phyloP scores from a whole-genome alignment of 139 green algal species.

The Ulvella scutata region DNA sequence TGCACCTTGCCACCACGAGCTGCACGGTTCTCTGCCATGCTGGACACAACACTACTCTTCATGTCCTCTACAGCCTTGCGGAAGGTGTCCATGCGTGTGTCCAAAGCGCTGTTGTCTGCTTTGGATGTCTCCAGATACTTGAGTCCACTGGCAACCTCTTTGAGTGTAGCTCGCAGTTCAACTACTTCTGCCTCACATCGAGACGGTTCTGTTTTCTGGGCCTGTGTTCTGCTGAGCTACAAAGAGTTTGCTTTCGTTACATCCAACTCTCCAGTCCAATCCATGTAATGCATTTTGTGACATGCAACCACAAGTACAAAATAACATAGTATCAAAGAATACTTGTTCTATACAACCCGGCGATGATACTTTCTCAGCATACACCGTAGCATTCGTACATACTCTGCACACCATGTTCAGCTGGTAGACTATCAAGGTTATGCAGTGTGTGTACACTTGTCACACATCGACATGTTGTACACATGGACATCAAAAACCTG shows the following conservation, averaged over 20 bases:
- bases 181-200: neutral
- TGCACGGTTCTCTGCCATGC: neutral
- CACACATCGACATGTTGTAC: too few species aligned
- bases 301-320: too few species aligned
- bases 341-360: neutral
- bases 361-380: neutral
- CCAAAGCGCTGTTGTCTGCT: neutral
- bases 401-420: too few species aligned
- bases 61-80: neutral
- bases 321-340: neutral
- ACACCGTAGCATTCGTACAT: neutral
- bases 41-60: neutral
- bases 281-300: neutral
- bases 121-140: neutral
- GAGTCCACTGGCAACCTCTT: neutral
- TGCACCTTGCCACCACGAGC: neutral
- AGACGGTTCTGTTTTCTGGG: too few species aligned
- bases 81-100: neutral
- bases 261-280: neutral
- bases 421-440: too few species aligned
- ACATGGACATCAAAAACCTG: too few species aligned
- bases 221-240: too few species aligned
- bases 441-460: too few species aligned
- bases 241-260: neutral
- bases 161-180: neutral